Evolutionary conservation across 2,329 filamentous ascomycete genomes (phyloP).

Genomic region (Fusarium haematococcum): DNA sequence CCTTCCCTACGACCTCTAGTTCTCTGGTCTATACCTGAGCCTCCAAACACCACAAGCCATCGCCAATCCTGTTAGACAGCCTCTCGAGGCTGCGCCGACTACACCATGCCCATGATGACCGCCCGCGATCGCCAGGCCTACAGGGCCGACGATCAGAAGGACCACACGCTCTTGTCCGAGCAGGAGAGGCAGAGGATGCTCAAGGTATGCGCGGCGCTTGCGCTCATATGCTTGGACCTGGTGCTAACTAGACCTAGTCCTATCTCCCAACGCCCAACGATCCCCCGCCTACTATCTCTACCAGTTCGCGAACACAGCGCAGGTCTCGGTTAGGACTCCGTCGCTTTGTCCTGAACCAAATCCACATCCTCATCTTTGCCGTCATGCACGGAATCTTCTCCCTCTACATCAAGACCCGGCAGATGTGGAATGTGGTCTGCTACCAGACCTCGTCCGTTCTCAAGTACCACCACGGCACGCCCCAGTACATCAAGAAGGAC

Average conservation of each 20-base stretch:
- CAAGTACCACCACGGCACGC: conserved; percentile 95
- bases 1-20: not conserved
- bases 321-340: conserved; percentile 67
- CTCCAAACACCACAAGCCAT: not conserved
- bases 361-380: conserved; percentile 76
- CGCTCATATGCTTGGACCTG: not conserved
- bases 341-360: conserved; percentile 69
- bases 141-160: conserved; percentile 52
- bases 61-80: conserved; percentile 36
- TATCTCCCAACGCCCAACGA: conserved; percentile 53
- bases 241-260: conserved; percentile 41
- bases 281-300: conserved; percentile 38
- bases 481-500: conserved; percentile 90
- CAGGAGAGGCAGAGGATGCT: conserved; percentile 53
- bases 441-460: conserved; percentile 84
- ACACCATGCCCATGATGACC: conserved; percentile 50
- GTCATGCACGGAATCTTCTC: conserved; percentile 86
- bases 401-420: conserved; percentile 84
- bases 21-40: not conserved
- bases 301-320: conserved; percentile 41
- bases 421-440: conserved; percentile 81
- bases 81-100: conserved; percentile 43
- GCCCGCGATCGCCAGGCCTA: conserved; percentile 53
- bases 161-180: conserved; percentile 51
- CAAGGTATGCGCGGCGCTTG: conserved; percentile 42